Conservation (phyloP, 345 rosid species). For the Ceriops tagal region DNA sequence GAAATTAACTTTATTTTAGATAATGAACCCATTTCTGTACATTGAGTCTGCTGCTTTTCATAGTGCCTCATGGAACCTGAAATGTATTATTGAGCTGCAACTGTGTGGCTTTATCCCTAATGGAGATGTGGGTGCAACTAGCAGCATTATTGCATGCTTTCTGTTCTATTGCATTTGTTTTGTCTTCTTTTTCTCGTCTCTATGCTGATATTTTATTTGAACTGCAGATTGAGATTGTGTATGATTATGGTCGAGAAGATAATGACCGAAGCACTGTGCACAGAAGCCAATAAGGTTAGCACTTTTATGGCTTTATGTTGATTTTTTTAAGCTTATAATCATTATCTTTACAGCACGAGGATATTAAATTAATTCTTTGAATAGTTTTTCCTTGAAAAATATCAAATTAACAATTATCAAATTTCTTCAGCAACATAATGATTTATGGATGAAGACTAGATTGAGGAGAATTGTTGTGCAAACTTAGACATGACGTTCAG, state of each 20-base stretch:
- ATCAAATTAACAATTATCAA: background rate
- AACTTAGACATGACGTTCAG: background rate
- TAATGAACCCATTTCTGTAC: background rate
- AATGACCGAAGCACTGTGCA: constrained; percentile 39
- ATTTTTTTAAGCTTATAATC: too few species aligned
- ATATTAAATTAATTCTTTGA: background rate
- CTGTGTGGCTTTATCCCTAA: too few species aligned
- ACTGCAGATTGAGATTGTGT: constrained; percentile 86
- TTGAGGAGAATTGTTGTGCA: background rate
- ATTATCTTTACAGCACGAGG: too few species aligned
- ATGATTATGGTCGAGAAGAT: constrained; percentile 84
- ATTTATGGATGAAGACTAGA: background rate
- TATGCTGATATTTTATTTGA: constrained; percentile 14
- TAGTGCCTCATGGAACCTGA: too few species aligned
- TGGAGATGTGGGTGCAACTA: background rate
- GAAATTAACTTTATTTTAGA: too few species aligned
- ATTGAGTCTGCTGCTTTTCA: constrained; percentile 4
- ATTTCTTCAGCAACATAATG: background rate
- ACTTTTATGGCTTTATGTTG: background rate
- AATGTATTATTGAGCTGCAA: too few species aligned
- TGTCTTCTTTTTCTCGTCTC: background rate
- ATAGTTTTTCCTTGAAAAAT: background rate
- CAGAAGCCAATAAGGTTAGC: constrained; percentile 31
- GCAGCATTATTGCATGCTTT: background rate
- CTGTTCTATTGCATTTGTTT: background rate